phyloP scores from a whole-genome alignment of 331 rosid species.

The Spiraea crenata region DNA sequence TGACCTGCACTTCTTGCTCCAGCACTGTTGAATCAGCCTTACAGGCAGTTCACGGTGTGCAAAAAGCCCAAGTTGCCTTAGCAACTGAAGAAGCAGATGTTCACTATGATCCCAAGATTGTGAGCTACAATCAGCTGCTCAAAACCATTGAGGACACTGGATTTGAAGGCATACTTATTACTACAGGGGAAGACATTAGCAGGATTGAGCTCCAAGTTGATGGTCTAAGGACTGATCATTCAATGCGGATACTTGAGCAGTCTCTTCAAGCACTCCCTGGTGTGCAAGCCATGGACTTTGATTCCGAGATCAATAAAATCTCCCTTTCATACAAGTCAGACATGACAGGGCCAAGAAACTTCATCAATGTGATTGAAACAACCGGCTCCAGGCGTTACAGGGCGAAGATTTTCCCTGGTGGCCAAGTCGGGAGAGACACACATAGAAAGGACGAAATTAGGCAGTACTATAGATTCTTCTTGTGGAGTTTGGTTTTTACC shows the following conservation, averaged over 20 bases:
- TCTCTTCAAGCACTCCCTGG: constrained; percentile 75
- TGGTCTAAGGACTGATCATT: constrained; percentile 37
- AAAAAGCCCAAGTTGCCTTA: constrained; percentile 64
- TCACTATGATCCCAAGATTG: constrained; percentile 52
- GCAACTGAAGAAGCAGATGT: constrained; percentile 82
- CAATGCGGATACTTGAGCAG: constrained; percentile 36
- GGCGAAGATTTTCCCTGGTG: constrained; percentile 60
- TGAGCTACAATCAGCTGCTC: constrained; percentile 41
- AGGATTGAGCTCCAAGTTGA: constrained; percentile 64
- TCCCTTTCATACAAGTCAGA: constrained; percentile 65
- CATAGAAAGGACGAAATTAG: constrained; percentile 56
- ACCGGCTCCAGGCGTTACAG: constrained; percentile 46
- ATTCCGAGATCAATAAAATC: constrained; percentile 36
- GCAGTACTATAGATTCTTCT: constrained; percentile 53
- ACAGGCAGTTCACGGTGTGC: constrained; percentile 50
- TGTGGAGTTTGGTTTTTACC: constrained; percentile 83
- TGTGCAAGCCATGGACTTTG: constrained; percentile 28
- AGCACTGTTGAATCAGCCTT: constrained; percentile 59
- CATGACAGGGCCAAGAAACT: constrained; percentile 64
- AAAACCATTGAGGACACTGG: constrained; percentile 53
- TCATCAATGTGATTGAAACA: constrained; percentile 53
- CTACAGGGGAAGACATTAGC: constrained; percentile 58
- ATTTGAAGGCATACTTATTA: constrained; percentile 53
- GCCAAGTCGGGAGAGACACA: constrained; percentile 45
- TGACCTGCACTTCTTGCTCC: constrained; percentile 82